Percentiles rank a stretch among this genome's conserved stretches.
These are phyloP conservation scores for Blastomyces percursus DNA, from an alignment of 2,329 filamentous ascomycete species.

Conservation along the genomic window DNA sequence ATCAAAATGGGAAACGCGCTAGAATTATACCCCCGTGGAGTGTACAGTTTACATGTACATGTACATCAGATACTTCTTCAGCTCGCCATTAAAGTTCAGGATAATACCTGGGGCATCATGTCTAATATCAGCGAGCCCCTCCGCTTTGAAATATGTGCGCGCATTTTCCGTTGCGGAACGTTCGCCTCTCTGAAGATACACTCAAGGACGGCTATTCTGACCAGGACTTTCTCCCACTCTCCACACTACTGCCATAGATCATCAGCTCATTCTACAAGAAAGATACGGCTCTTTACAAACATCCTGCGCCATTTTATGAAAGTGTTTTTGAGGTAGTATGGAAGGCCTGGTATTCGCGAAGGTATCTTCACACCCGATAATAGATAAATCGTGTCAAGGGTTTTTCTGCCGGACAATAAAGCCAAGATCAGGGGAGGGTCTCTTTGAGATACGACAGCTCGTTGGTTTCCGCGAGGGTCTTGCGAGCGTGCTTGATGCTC, in stretches of 20 bases:
- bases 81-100: too few relatives aligned
- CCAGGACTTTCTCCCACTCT: not conserved
- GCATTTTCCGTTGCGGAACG: not conserved
- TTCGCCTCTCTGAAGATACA: not conserved
- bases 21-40: too few relatives aligned
- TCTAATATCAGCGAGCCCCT: not conserved
- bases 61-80: too few relatives aligned
- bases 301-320: not conserved
- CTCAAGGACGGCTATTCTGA: not conserved
- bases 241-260: not conserved
- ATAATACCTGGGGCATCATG: not conserved
- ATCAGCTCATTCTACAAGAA: not conserved
- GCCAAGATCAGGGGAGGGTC: not conserved
- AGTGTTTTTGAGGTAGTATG: conserved; percentile 5
- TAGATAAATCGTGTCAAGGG: not conserved
- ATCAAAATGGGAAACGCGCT: too few relatives aligned
- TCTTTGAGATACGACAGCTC: not conserved
- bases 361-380: not conserved
- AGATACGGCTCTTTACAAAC: conserved; percentile 5
- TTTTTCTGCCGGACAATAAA: conserved; percentile 6
- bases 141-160: not conserved
- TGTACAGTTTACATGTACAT: too few relatives aligned
- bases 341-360: conserved; percentile 6
- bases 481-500: not conserved
- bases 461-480: not conserved